These are phyloP conservation scores for Globisporangium viniferum DNA, from an alignment of 352 stramenopile species.

Conservation along the genomic window DNA sequence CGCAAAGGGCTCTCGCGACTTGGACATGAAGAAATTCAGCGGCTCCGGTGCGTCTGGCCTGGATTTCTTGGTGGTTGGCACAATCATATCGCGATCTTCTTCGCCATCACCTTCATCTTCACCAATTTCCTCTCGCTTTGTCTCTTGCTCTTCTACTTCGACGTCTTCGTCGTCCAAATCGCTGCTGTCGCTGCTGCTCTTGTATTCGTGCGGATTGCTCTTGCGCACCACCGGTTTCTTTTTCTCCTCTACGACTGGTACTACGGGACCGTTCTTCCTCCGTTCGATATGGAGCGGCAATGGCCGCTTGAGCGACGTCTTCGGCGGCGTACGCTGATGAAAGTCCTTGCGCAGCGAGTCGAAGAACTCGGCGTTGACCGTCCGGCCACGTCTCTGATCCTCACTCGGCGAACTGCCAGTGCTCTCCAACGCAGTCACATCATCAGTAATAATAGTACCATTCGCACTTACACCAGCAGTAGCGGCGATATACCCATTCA, in stretches of 20 bases:
- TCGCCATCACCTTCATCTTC: not conserved
- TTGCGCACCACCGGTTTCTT: not conserved
- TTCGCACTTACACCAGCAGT: no score
- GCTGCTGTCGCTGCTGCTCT: slow-evolving; percentile 17
- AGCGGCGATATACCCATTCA: not conserved
- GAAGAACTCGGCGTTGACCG: slow-evolving; percentile 1
- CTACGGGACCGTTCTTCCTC: not conserved
- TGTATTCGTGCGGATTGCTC: not conserved
- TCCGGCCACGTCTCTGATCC: not conserved
- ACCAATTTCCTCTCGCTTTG: no score
- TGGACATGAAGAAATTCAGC: slow-evolving; percentile 16
- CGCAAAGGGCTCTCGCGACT: slow-evolving; percentile 8
- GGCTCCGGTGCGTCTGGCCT: not conserved
- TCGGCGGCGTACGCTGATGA: not conserved
- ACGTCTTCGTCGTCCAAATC: not conserved
- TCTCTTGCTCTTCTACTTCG: no score
- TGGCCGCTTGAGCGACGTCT: slow-evolving; percentile 12
- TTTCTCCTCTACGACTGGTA: not conserved
- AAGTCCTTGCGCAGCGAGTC: slow-evolving; percentile 5
- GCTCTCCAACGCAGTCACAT: not conserved
- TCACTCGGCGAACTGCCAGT: not conserved
- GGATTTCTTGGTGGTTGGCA: not conserved
- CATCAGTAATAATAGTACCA: no score
- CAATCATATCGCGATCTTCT: not conserved
- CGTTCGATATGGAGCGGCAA: not conserved